A percentile compares a stretch with the other conserved stretches of the same genome.
phyloP scores from a whole-genome alignment of 2,329 filamentous ascomycete genomes.

The Trichoderma sp. region DNA sequence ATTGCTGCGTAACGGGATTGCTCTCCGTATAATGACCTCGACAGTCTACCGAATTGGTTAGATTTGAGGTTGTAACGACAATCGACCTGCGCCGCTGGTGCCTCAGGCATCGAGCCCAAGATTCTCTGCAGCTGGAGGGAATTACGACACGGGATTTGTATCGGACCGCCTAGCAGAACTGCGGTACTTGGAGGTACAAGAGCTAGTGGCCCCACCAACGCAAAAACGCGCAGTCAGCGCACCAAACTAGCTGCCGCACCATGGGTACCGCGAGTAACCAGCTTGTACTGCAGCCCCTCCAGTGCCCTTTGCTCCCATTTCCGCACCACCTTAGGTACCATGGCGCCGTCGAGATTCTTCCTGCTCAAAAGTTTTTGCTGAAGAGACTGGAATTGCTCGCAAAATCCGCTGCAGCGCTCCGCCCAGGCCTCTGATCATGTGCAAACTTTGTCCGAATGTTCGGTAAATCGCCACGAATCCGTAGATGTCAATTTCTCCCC shows the following conservation, averaged over 20 bases:
- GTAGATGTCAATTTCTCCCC: slow-evolving; percentile 57
- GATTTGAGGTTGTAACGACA: slow-evolving; percentile 35
- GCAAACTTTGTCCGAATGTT: slow-evolving; percentile 52
- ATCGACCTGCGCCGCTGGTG: slow-evolving; percentile 29
- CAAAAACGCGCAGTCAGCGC: neutral
- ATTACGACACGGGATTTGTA: slow-evolving; percentile 12
- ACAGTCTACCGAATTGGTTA: slow-evolving; percentile 21
- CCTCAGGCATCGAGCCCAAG: slow-evolving; percentile 39
- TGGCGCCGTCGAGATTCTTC: slow-evolving; percentile 34
- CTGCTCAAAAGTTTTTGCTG: slow-evolving; percentile 53
- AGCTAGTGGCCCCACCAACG: neutral
- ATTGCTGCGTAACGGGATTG: slow-evolving; percentile 39
- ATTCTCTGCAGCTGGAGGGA: neutral
- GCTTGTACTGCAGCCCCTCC: slow-evolving; percentile 9
- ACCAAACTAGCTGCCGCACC: neutral
- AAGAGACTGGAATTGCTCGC: slow-evolving; percentile 45
- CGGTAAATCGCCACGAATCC: slow-evolving; percentile 47
- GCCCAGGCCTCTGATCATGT: slow-evolving; percentile 55
- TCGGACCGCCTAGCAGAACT: slow-evolving; percentile 10
- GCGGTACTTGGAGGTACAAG: slow-evolving; percentile 2
- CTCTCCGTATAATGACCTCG: slow-evolving; percentile 33
- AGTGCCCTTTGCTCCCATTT: slow-evolving; percentile 16
- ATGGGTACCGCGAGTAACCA: neutral
- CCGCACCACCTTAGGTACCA: slow-evolving; percentile 12
- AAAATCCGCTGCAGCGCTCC: slow-evolving; percentile 48